Evolutionary conservation across 768 basidiomycete genomes (phyloP).

Genomic region (Phaeolepiota aurea): DNA sequence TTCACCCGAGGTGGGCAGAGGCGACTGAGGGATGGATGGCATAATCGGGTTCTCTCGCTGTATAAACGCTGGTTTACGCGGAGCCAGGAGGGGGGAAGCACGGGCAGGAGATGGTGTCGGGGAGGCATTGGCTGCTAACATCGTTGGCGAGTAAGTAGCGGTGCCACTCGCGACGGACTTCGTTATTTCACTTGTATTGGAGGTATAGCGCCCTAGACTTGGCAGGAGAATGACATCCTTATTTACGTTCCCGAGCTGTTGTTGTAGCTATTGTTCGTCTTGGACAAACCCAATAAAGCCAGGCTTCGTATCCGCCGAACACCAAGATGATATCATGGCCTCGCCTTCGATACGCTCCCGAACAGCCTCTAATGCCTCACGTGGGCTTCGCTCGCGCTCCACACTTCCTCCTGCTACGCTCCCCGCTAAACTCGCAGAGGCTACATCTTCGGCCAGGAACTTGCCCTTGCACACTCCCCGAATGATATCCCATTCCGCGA

Average conservation of each 20-base stretch:
- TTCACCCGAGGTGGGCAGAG: conserved; percentile 24
- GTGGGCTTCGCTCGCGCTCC: conserved; percentile 49
- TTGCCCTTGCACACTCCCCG: conserved; percentile 67
- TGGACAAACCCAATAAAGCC: conserved; percentile 76
- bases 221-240: conserved; percentile 10
- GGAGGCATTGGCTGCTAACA: conserved; percentile 60
- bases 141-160: conserved; percentile 54
- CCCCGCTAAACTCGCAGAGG: conserved; percentile 40
- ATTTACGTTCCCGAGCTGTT: not conserved
- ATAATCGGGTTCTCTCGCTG: conserved; percentile 15
- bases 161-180: conserved; percentile 21
- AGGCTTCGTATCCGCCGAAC: conserved; percentile 80
- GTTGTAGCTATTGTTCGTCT: conserved; percentile 43
- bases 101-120: conserved; percentile 30
- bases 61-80: conserved; percentile 44
- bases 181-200: not conserved
- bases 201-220: conserved; percentile 11
- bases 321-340: conserved; percentile 79
- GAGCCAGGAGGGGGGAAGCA: conserved; percentile 49
- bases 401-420: conserved; percentile 31
- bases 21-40: conserved; percentile 36
- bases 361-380: conserved; percentile 83
- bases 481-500: conserved; percentile 91
- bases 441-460: conserved; percentile 60
- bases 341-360: conserved; percentile 93